A percentile compares a stretch with the other conserved stretches of the same genome.
Conservation (phyloP, 2,329 filamentous ascomycete species). For the Fusarium chuoi region DNA sequence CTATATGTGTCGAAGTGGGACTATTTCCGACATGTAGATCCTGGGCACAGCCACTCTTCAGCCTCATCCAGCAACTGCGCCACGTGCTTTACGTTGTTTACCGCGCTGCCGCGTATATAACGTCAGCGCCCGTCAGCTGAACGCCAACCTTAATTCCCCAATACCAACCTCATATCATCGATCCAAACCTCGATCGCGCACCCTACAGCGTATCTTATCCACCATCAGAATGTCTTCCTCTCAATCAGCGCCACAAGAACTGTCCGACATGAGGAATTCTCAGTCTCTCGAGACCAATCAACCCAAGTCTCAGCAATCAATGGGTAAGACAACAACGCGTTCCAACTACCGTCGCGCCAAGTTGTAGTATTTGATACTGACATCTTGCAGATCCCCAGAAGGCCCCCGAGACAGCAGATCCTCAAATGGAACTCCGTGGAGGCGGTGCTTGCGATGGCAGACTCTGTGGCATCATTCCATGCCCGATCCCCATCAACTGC, state of each 20-base stretch:
- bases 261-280: not conserved
- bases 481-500: conserved; percentile 25
- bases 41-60: not conserved
- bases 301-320: conserved; percentile 11
- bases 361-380: not conserved
- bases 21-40: fast-evolving
- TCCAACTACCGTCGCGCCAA: not conserved
- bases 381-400: not conserved
- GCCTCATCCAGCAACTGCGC: not conserved
- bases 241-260: not conserved
- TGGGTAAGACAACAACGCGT: conserved; percentile 4
- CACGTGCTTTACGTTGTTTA: not conserved
- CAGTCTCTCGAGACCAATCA: conserved; percentile 16
- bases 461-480: conserved; percentile 22
- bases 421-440: conserved; percentile 12
- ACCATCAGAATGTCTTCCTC: not conserved
- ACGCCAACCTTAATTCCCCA: not conserved
- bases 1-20: not conserved
- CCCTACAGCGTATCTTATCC: fast-evolving
- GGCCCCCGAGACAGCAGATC: conserved; percentile 2
- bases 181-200: too few species aligned
- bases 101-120: conserved; percentile 2
- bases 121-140: conserved; percentile 16
- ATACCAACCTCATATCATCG: not conserved
- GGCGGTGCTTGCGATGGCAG: conserved; percentile 25